Base-by-base conservation (phyloP, 176 grass and related monocot genomes). In the Triticum turgidum region DNA sequence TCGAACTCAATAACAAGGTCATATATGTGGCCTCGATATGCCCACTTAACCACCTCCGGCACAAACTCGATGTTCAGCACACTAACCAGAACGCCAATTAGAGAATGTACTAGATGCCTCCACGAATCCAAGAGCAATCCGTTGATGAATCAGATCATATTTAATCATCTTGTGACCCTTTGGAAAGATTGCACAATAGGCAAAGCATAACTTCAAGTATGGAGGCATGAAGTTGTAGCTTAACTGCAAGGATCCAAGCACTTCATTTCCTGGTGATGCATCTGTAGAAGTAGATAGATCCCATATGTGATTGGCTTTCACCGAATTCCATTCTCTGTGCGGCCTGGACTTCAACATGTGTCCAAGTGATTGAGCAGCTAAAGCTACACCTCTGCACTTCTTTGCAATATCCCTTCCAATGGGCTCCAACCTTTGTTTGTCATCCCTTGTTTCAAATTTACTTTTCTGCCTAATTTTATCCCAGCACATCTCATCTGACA, bases 91-190 rank as follows among this genome's bases (percentile, higher is more conserved):
- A 27, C 1, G 27, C 33, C 27, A 27, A 27, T 27, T 11, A 8
- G 17, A 15, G 10, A 30, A 59, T 14, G 6, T 27, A 3, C 13
- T 21, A 5, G 64, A 38, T 61, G 44, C 7, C 9, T 56, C 37
- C 3, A 74, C 44, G 35, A 90, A 86, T 11, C 20, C 79, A 15
- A 64, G 21, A 38, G 61, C 52, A 33, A 68, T 38, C 84, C 89
- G 84, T 41, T 90, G 79, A 1, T 65, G 9, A 49, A 90, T 86
- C 11, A 90, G 47, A 20, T 85, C 61, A 20, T 83, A 11, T 65
- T 82, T 83, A 32, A 29, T 4, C 20, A 90, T 69, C 1, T 52
- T 6, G 1, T 11, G 20, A 10, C 69, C 77, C 69, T 87, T 83
- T 24, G 35, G 51, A 38, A 78, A 83, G 11, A 79, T 63, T n/a